Conservation (phyloP, 2,329 filamentous ascomycete genomes). For the Celoporthe dispersa region DNA sequence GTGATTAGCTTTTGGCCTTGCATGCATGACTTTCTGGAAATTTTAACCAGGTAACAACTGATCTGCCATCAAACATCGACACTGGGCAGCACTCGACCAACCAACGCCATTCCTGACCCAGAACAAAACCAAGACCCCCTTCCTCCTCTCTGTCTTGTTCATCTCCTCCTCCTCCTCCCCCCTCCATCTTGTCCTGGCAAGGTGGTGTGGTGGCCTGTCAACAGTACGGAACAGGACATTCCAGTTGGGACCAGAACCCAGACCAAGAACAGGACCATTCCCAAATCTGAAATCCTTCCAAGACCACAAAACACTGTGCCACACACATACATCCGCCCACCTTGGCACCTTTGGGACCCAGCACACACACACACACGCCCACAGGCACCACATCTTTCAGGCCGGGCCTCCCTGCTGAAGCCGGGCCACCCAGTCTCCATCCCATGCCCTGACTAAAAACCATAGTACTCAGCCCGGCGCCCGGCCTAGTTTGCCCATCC, state of each 20-base stretch:
- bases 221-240: background rate
- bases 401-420: background rate
- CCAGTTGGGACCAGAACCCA: background rate
- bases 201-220: background rate
- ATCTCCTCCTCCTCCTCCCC: too few relatives aligned
- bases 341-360: background rate
- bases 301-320: background rate
- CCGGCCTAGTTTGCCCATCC: background rate
- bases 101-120: too few relatives aligned
- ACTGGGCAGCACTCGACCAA: too few relatives aligned
- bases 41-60: background rate
- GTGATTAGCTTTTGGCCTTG: background rate
- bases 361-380: background rate
- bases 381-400: background rate
- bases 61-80: background rate
- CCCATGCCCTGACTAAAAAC: slow-evolving; percentile 6
- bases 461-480: slow-evolving; percentile 3
- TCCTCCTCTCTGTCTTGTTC: background rate
- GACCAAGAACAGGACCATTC: background rate
- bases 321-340: background rate
- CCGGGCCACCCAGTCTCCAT: background rate
- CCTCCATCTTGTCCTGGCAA: too few relatives aligned
- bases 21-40: background rate
- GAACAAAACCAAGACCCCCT: too few relatives aligned
- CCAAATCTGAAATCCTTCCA: background rate